phyloP scores from a whole-genome alignment of 1,139 yeast species.

The Nadsonia starkeyi-henricii region DNA sequence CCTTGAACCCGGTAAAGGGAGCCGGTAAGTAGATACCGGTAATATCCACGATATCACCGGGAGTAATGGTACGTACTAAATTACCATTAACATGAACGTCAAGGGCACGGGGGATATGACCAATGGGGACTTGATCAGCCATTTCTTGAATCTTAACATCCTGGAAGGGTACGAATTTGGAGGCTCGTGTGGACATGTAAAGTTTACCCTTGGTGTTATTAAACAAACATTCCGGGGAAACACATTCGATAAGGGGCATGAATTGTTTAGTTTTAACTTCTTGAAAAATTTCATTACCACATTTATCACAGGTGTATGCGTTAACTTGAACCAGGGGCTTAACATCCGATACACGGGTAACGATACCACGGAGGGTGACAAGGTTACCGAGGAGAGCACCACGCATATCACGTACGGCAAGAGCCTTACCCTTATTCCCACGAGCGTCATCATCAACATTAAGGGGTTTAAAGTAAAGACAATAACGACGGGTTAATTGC shows the following conservation, averaged over 20 bases:
- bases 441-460: slow-evolving; percentile 29
- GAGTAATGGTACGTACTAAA: slow-evolving; percentile 71
- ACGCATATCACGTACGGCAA: slow-evolving; percentile 81
- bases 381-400: slow-evolving; percentile 75
- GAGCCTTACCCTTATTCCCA: slow-evolving; percentile 33
- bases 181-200: slow-evolving; percentile 88
- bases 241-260: slow-evolving; percentile 76
- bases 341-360: slow-evolving; percentile 91
- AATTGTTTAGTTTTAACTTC: slow-evolving; percentile 78
- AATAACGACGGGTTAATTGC: slow-evolving; percentile 73
- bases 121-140: slow-evolving; percentile 94
- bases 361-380: slow-evolving; percentile 86
- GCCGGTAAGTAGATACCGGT: slow-evolving; percentile 87
- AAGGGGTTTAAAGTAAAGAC: slow-evolving; percentile 74
- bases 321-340: slow-evolving; percentile 84
- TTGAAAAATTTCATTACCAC: slow-evolving; percentile 94
- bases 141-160: slow-evolving; percentile 91
- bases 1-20: slow-evolving; percentile 92
- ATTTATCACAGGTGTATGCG: slow-evolving; percentile 94
- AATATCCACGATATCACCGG: slow-evolving; percentile 91
- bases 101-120: slow-evolving; percentile 86
- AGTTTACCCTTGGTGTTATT: slow-evolving; percentile 82
- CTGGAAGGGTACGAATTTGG: slow-evolving; percentile 88
- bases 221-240: slow-evolving; percentile 61
- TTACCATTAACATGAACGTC: slow-evolving; percentile 82